Evolutionary conservation across 2,329 filamentous ascomycete species (phyloP).

Genomic region (Penicillium oxalicum): DNA sequence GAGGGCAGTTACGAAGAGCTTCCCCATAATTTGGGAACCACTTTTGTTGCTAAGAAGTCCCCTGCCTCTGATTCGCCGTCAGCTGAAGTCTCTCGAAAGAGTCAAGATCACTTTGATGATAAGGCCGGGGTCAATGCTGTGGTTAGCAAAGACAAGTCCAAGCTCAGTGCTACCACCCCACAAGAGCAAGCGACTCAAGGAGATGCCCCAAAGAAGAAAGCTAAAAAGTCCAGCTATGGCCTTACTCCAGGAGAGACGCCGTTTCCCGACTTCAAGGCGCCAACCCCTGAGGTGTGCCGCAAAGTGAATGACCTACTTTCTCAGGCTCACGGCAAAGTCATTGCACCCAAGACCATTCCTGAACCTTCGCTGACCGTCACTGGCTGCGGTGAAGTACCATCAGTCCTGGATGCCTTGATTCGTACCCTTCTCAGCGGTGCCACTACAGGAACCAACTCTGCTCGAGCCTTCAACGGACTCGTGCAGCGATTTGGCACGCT

Average conservation of each 20-base stretch:
- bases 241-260: constrained; percentile 53
- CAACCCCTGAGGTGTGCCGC: constrained; percentile 63
- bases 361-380: constrained; percentile 64
- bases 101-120: constrained; percentile 4
- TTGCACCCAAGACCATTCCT: constrained; percentile 61
- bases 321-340: constrained; percentile 58
- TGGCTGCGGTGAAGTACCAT: constrained; percentile 63
- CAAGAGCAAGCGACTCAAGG: background rate
- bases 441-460: constrained; percentile 56
- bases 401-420: constrained; percentile 58
- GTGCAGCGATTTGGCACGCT: constrained; percentile 59
- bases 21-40: constrained; percentile 51
- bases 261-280: constrained; percentile 61
- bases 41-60: constrained; percentile 5
- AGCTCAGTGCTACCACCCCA: constrained; percentile 16
- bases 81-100: constrained; percentile 7
- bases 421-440: constrained; percentile 58
- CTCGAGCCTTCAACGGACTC: constrained; percentile 60
- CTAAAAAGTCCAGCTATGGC: constrained; percentile 41
- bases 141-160: constrained; percentile 11
- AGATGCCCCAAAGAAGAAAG: constrained; percentile 7
- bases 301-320: constrained; percentile 62
- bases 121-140: constrained; percentile 3
- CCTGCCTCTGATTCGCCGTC: background rate
- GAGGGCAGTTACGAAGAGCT: constrained; percentile 37